Evolutionary conservation across 345 rosid species (phyloP).

Genomic region (Lepidium aucheri): DNA sequence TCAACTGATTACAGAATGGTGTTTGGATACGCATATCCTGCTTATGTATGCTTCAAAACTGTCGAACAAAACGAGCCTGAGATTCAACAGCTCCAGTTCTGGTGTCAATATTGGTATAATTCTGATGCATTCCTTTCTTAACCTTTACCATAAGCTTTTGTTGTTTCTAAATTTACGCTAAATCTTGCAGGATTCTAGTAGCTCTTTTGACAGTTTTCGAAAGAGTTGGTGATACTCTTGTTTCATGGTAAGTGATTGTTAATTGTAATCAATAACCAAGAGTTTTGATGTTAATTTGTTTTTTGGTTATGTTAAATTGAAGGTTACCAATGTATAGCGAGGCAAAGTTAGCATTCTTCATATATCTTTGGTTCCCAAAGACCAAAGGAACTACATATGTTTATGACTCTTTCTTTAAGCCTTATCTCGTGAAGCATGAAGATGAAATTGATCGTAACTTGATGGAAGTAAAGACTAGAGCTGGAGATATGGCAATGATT

Average conservation of each 20-base stretch:
- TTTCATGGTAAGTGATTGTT: constrained; percentile 44
- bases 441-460: constrained; percentile 46
- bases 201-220: constrained; percentile 54
- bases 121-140: background rate
- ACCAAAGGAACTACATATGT: constrained; percentile 56
- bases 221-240: constrained; percentile 57
- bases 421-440: constrained; percentile 47
- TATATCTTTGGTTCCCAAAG: constrained; percentile 68
- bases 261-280: background rate
- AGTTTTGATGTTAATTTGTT: background rate
- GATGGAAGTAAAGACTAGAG: constrained; percentile 40
- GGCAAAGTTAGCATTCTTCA: constrained; percentile 61
- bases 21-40: constrained; percentile 76
- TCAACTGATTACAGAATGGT: constrained; percentile 34
- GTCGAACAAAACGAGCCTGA: constrained; percentile 49
- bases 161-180: background rate
- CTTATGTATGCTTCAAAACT: constrained; percentile 59
- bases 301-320: background rate
- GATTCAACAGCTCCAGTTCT: constrained; percentile 45
- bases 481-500: constrained; percentile 32
- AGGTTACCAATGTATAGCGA: constrained; percentile 81
- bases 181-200: constrained; percentile 56
- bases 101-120: constrained; percentile 81
- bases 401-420: constrained; percentile 44
- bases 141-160: background rate